Evolutionary conservation across 352 stramenopile genomes (phyloP).

Genomic region (Phytophthora capsici): DNA sequence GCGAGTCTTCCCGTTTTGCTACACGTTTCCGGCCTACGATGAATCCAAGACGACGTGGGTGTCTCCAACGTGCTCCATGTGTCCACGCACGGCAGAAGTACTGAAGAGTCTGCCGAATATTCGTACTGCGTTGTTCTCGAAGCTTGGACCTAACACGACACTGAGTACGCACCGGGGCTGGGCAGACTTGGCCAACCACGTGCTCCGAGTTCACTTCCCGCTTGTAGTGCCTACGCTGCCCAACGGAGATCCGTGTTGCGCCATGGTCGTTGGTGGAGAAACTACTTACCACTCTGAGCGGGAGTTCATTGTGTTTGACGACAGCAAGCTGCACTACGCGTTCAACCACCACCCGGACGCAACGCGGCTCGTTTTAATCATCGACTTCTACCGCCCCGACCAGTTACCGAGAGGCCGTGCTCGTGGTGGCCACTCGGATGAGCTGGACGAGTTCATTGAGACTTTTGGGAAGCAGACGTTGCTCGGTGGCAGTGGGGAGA

Average conservation of each 20-base stretch:
- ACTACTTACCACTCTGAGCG: slow-evolving; percentile 70
- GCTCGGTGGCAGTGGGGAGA: slow-evolving; percentile 14
- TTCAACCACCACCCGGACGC: slow-evolving; percentile 79
- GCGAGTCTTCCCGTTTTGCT: slow-evolving; percentile 91
- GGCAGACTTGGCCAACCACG: slow-evolving; percentile 91
- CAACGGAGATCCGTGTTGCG: slow-evolving; percentile 66
- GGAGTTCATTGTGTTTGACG: slow-evolving; percentile 91
- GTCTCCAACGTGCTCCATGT: slow-evolving; percentile 70
- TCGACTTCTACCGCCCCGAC: slow-evolving; percentile 88
- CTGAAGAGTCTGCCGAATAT: slow-evolving; percentile 70
- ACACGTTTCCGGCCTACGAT: slow-evolving; percentile 91
- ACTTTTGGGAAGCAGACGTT: slow-evolving; percentile 71
- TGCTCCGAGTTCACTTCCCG: slow-evolving; percentile 83
- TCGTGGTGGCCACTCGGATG: slow-evolving; percentile 85
- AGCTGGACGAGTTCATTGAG: slow-evolving; percentile 91
- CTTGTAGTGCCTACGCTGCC: slow-evolving; percentile 67
- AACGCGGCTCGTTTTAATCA: slow-evolving; percentile 84
- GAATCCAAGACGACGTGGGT: slow-evolving; percentile 87
- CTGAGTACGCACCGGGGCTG: slow-evolving; percentile 81
- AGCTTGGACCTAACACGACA: slow-evolving; percentile 83
- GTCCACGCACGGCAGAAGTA: slow-evolving; percentile 79
- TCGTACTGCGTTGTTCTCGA: slow-evolving; percentile 90
- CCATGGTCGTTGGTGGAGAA: slow-evolving; percentile 83
- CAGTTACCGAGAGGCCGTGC: slow-evolving; percentile 81
- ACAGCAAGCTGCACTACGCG: slow-evolving; percentile 91